These are phyloP conservation scores for Fusarium xylarioides DNA, from an alignment of 2,329 filamentous ascomycete species.

Conservation along the genomic window DNA sequence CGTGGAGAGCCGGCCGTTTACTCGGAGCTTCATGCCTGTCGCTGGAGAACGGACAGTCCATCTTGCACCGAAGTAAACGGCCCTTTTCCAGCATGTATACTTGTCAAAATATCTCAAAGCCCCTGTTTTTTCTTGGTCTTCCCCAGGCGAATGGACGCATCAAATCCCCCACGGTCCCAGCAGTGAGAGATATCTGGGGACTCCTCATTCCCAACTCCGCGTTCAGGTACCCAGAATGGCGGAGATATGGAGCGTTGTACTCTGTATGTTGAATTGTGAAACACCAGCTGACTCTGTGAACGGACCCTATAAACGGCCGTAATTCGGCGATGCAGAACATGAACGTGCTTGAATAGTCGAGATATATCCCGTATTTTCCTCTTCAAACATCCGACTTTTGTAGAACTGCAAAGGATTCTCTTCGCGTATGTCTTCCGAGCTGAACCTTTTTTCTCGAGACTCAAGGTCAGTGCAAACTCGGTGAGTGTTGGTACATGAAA, in stretches of 20 bases:
- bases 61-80: constrained; percentile 26
- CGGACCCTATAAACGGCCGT: constrained; percentile 25
- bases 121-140: constrained; percentile 1
- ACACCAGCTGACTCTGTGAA: constrained; percentile 23
- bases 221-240: not conserved
- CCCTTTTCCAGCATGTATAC: constrained; percentile 17
- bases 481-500: not conserved
- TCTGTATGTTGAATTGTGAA: constrained; percentile 7
- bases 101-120: constrained; percentile 24
- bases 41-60: constrained; percentile 27
- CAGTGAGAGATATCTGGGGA: constrained; percentile 26
- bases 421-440: constrained; percentile 5
- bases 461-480: not conserved
- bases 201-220: constrained; percentile 1
- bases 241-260: constrained; percentile 2
- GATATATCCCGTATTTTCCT: constrained; percentile 22
- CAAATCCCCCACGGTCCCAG: constrained; percentile 4
- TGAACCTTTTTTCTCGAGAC: not conserved
- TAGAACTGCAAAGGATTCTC: not conserved
- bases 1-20: constrained; percentile 40
- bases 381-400: constrained; percentile 19
- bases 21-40: constrained; percentile 41
- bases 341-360: constrained; percentile 1
- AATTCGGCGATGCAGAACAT: constrained; percentile 29
- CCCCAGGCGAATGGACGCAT: not conserved